Evolutionary conservation across 495 filamentous ascomycete genomes (phyloP).

Genomic region (Talaromyces nanjingensis): DNA sequence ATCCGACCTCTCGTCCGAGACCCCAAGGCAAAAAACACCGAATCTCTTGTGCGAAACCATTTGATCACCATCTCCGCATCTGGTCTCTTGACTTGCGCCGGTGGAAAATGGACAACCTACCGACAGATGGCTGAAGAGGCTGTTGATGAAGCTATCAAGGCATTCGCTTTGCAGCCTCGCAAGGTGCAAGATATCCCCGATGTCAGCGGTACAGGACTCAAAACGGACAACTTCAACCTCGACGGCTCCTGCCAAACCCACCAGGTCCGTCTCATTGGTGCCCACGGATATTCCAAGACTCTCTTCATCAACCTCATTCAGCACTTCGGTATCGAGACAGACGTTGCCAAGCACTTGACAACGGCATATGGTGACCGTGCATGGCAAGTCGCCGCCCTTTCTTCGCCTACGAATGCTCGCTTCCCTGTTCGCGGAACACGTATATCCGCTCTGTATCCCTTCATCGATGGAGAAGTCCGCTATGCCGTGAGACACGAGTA

Average conservation of each 20-base stretch:
- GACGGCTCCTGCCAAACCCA: conserved; percentile 91
- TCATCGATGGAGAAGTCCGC: conserved; percentile 91
- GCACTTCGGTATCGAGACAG: conserved; percentile 91
- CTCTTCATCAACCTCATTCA: conserved; percentile 98
- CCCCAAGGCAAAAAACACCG: conserved; percentile 86
- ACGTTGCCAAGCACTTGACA: conserved; percentile 86
- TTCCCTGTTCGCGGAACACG: conserved; percentile 86
- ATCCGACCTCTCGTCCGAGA: conserved; percentile 92
- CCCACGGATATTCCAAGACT: conserved; percentile 90
- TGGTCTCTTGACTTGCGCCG: conserved; percentile 89
- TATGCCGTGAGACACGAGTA: conserved; percentile 90
- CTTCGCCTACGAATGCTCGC: conserved; percentile 69
- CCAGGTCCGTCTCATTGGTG: conserved; percentile 80
- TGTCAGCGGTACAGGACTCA: conserved; percentile 64
- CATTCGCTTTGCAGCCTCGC: conserved; percentile 63
- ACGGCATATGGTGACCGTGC: conserved; percentile 90
- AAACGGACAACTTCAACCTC: conserved; percentile 67
- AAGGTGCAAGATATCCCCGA: conserved; percentile 55
- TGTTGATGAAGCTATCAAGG: conserved; percentile 79
- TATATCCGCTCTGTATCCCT: conserved; percentile 79
- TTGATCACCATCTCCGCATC: conserved; percentile 80
- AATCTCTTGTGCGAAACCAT: conserved; percentile 93
- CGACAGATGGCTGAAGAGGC: conserved; percentile 98
- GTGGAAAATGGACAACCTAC: conserved; percentile 99
- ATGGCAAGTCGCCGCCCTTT: conserved; percentile 88